Percentiles rank a stretch among this genome's conserved stretches.
Evolutionary conservation across 495 filamentous ascomycete genomes (phyloP).

Genomic region (Xylaria bambusicola): DNA sequence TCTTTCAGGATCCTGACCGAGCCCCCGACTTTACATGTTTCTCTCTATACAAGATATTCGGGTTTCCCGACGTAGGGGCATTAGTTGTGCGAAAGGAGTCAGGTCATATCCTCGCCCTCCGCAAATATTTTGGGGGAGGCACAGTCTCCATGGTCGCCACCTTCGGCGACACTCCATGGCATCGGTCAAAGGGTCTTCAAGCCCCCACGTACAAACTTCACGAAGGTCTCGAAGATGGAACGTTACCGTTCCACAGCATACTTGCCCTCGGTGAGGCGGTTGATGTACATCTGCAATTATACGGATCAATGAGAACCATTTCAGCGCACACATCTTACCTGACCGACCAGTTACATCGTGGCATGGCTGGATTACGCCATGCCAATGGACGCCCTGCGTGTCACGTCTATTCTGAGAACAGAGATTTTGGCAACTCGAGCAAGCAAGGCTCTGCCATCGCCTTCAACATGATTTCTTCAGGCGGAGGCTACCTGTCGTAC

Average conservation of each 20-base stretch:
- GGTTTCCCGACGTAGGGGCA: constrained; percentile 75
- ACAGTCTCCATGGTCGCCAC: constrained; percentile 71
- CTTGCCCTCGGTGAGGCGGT: constrained; percentile 70
- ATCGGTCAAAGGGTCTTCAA: constrained; percentile 57
- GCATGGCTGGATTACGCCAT: constrained; percentile 57
- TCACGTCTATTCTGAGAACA: constrained; percentile 60
- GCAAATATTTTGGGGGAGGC: constrained; percentile 76
- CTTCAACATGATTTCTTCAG: constrained; percentile 61
- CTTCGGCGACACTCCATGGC: constrained; percentile 58
- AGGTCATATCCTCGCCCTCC: constrained; percentile 60
- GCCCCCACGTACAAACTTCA: constrained; percentile 50
- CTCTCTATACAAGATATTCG: constrained; percentile 83
- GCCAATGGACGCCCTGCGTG: constrained; percentile 58
- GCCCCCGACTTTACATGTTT: constrained; percentile 74
- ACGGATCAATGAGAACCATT: constrained; percentile 61
- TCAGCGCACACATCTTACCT: constrained; percentile 65
- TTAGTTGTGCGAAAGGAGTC: constrained; percentile 66
- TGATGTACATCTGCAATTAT: constrained; percentile 63
- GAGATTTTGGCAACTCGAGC: constrained; percentile 54
- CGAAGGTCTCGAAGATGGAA: constrained; percentile 75
- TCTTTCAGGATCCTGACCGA: constrained; percentile 56
- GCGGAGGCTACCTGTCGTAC: constrained; percentile 60
- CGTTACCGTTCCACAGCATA: constrained; percentile 76
- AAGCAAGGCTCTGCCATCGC: constrained; percentile 72
- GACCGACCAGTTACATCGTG: constrained; percentile 50